Percentiles rank a stretch among this genome's conserved stretches.
Evolutionary conservation across 306 rosid species (phyloP).

Genomic region (Quercus alba): DNA sequence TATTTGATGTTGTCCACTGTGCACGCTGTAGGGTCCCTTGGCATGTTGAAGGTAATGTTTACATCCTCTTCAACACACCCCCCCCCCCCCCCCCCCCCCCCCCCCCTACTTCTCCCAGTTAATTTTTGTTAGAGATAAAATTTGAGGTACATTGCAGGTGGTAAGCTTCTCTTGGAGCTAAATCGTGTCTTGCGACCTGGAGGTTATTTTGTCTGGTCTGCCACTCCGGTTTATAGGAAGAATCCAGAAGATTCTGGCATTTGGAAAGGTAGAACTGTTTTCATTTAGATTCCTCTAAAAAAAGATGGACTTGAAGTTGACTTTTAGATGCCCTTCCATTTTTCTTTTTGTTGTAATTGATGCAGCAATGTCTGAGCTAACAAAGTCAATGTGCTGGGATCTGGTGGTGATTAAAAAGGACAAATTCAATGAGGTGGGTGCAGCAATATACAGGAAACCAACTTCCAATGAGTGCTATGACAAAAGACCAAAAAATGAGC

Average conservation of each 20-base stretch:
- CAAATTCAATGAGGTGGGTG: slow-evolving; percentile 64
- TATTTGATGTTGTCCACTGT: slow-evolving; percentile 83
- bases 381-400: slow-evolving; percentile 88
- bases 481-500: slow-evolving; percentile 44
- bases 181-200: slow-evolving; percentile 88
- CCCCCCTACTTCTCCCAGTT: not conserved
- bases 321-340: slow-evolving; percentile 13
- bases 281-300: slow-evolving; percentile 4
- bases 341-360: not conserved
- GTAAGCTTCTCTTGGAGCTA: slow-evolving; percentile 76
- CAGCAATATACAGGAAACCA: slow-evolving; percentile 81
- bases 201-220: slow-evolving; percentile 93
- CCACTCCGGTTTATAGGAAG: slow-evolving; percentile 85
- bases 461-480: slow-evolving; percentile 72
- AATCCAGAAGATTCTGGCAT: slow-evolving; percentile 64
- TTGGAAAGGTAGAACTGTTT: slow-evolving; percentile 62
- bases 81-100: not conserved
- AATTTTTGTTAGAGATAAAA: slow-evolving; percentile 8
- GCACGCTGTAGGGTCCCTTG: slow-evolving; percentile 98
- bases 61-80: not conserved
- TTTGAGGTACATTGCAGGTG: slow-evolving; percentile 48
- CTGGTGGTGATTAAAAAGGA: slow-evolving; percentile 55
- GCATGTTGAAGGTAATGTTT: slow-evolving; percentile 72
- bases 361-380: slow-evolving; percentile 65
- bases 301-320: not conserved